Conservation (phyloP, 495 filamentous ascomycete genomes). For the Corynascus novoguineensis region DNA sequence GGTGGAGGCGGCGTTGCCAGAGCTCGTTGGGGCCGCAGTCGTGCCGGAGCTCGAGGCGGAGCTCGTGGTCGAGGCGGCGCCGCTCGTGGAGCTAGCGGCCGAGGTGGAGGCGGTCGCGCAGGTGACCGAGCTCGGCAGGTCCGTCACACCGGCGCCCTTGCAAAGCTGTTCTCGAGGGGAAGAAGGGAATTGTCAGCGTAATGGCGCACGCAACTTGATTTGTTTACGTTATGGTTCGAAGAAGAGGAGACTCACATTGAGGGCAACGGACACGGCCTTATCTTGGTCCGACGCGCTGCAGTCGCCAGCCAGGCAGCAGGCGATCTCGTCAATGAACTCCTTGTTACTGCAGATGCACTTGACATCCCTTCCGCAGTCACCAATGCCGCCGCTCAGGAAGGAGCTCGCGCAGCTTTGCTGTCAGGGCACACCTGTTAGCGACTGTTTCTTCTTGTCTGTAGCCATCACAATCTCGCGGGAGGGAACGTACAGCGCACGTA, state of each 20-base stretch:
- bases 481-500: slow-evolving; percentile 47
- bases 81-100: slow-evolving; percentile 22
- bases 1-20: slow-evolving; percentile 13
- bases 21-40: slow-evolving; percentile 13
- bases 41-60: slow-evolving; percentile 22
- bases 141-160: slow-evolving; percentile 27
- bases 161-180: slow-evolving; percentile 31
- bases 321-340: slow-evolving; percentile 54
- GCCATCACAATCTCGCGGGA: not conserved
- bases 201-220: not conserved
- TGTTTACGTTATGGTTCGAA: not conserved
- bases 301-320: slow-evolving; percentile 57
- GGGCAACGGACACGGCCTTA: slow-evolving; percentile 32
- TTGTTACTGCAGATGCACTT: slow-evolving; percentile 62
- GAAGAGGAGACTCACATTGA: slow-evolving; percentile 13
- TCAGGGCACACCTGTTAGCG: slow-evolving; percentile 1
- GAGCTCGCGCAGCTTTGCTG: slow-evolving; percentile 52
- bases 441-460: not conserved
- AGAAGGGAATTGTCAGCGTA: not conserved
- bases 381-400: slow-evolving; percentile 42
- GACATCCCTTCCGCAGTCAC: slow-evolving; percentile 53
- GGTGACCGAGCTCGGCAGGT: slow-evolving; percentile 31
- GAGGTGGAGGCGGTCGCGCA: slow-evolving; percentile 25
- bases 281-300: slow-evolving; percentile 55
- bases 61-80: slow-evolving; percentile 11